A percentile compares a stretch with the other conserved stretches of the same genome.
These are phyloP conservation scores for Psilocybe tampanensis DNA, from an alignment of 768 basidiomycete genomes.

Conservation along the genomic window DNA sequence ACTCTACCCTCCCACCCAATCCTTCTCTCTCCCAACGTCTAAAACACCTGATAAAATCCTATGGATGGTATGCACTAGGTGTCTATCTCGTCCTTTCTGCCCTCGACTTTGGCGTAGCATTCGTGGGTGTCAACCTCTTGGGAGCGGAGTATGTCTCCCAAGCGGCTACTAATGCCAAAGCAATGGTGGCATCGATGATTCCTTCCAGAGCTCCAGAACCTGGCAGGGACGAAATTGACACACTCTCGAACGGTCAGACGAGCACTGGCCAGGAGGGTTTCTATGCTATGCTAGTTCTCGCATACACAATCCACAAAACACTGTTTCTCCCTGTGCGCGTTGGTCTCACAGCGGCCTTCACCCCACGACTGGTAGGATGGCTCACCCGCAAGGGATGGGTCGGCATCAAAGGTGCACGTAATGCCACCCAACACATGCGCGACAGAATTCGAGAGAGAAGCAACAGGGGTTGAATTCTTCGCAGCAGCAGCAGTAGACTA, in stretches of 20 bases:
- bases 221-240: constrained; percentile 65
- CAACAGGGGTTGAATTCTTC: constrained; percentile 7
- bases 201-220: constrained; percentile 63
- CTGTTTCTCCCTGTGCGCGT: constrained; percentile 87
- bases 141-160: constrained; percentile 90
- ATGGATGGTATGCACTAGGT: constrained; percentile 95
- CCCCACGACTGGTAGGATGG: constrained; percentile 87
- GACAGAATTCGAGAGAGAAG: constrained; percentile 40
- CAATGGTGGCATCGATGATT: constrained; percentile 44
- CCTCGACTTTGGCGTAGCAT: constrained; percentile 85
- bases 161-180: constrained; percentile 60
- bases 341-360: constrained; percentile 84
- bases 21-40: constrained; percentile 69
- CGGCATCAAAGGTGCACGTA: constrained; percentile 65
- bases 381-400: constrained; percentile 82
- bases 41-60: constrained; percentile 84
- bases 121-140: constrained; percentile 80
- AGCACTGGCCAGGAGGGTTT: constrained; percentile 65
- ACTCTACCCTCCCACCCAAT: constrained; percentile 44
- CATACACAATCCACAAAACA: constrained; percentile 96
- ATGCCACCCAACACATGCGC: constrained; percentile 59
- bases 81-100: constrained; percentile 77
- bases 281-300: constrained; percentile 90
- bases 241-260: constrained; percentile 28
- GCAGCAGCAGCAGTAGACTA: background rate